phyloP scores from a whole-genome alignment of 305 asterid species.

The Fraxinus dipetala region DNA sequence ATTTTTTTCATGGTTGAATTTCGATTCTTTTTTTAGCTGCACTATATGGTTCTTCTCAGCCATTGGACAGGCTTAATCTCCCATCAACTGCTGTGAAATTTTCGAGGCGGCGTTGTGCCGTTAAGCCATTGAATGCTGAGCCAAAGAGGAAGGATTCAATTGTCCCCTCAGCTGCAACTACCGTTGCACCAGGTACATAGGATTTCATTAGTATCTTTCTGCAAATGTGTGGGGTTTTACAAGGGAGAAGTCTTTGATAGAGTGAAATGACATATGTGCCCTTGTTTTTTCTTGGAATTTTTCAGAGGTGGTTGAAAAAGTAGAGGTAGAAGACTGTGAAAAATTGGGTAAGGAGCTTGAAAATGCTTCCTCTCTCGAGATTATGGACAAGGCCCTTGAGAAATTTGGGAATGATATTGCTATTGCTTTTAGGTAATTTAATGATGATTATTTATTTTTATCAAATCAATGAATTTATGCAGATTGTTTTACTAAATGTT shows the following conservation, averaged over 20 bases:
- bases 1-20: neutral
- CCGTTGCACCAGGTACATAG: slow-evolving; percentile 54
- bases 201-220: neutral
- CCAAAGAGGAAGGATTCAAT: slow-evolving; percentile 47
- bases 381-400: slow-evolving; percentile 87
- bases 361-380: slow-evolving; percentile 88
- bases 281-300: slow-evolving; percentile 9
- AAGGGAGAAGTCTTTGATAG: neutral
- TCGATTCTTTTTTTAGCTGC: slow-evolving; percentile 26
- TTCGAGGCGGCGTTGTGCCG: slow-evolving; percentile 34
- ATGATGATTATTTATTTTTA: neutral
- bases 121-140: slow-evolving; percentile 56
- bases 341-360: slow-evolving; percentile 65
- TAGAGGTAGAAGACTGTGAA: slow-evolving; percentile 63
- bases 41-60: slow-evolving; percentile 38
- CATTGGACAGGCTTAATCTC: slow-evolving; percentile 31
- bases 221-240: neutral
- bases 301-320: slow-evolving; percentile 51
- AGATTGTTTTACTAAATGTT: neutral
- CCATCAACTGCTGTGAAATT: slow-evolving; percentile 29
- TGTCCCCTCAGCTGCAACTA: slow-evolving; percentile 66
- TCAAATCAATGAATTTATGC: neutral
- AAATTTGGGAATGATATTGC: slow-evolving; percentile 86
- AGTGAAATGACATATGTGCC: slow-evolving; percentile 10
- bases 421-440: slow-evolving; percentile 83